These are phyloP conservation scores for Eutypa lata DNA, from an alignment of 2,329 filamentous ascomycete genomes.

Conservation along the genomic window DNA sequence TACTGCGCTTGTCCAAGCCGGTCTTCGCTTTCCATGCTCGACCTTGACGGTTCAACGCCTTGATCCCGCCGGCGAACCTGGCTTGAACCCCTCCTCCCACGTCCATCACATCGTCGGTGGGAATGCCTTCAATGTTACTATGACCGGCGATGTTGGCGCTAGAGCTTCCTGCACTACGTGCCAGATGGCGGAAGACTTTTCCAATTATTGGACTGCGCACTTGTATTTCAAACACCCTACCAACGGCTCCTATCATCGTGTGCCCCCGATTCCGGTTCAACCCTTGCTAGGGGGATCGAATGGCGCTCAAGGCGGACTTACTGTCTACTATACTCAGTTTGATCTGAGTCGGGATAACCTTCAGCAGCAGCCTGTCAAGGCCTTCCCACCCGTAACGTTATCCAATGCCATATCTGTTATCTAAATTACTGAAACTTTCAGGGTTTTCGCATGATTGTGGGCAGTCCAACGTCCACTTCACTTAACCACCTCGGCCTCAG, in stretches of 20 bases:
- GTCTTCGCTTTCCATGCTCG: constrained; percentile 15
- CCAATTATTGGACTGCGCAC: constrained; percentile 22
- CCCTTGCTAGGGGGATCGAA: constrained; percentile 19
- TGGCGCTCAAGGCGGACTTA: constrained; percentile 22
- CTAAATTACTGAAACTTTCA: constrained; percentile 9
- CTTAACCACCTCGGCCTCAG: constrained; percentile 31
- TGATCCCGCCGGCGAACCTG: constrained; percentile 14
- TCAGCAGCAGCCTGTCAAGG: constrained; percentile 32
- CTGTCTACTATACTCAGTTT: constrained; percentile 24
- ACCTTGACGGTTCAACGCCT: constrained; percentile 14
- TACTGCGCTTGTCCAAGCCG: constrained; percentile 10
- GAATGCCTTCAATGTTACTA: constrained; percentile 13
- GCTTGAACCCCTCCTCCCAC: constrained; percentile 11
- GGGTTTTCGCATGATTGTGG: constrained; percentile 43
- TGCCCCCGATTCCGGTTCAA: constrained; percentile 22
- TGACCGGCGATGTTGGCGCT: constrained; percentile 9
- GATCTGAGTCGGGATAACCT: constrained; percentile 19
- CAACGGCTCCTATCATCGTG: constrained; percentile 25
- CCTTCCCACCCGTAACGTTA: constrained; percentile 34
- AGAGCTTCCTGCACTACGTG: constrained; percentile 22
- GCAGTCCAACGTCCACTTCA: constrained; percentile 21
- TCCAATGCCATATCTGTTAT: not conserved
- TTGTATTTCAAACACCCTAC: constrained; percentile 22
- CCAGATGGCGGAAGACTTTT: constrained; percentile 21
- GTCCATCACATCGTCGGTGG: constrained; percentile 19